Conservation (phyloP, 2,329 filamentous ascomycete species). For the Colletotrichum echinochloae region DNA sequence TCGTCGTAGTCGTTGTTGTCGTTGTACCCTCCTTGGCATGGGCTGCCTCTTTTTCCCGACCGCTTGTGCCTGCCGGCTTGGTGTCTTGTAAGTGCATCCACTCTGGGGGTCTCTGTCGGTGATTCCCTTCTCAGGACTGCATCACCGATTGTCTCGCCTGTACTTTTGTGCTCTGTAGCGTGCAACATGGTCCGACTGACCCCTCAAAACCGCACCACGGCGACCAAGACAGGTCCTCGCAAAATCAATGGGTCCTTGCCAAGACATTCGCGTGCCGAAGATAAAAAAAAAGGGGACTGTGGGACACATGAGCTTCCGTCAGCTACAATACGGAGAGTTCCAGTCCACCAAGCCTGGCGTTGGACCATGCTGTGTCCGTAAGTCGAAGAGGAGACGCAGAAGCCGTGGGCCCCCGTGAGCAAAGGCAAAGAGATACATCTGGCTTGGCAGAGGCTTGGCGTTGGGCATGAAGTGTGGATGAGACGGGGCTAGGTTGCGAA, state of each 20-base stretch:
- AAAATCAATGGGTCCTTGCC: conserved; percentile 29
- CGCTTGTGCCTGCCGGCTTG: conserved; percentile 41
- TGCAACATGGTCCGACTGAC: conserved; percentile 9
- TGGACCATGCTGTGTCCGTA: background rate
- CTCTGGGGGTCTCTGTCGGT: background rate
- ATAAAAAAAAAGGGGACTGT: conserved; percentile 8
- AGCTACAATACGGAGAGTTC: background rate
- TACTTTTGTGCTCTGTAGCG: background rate
- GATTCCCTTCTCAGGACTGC: conserved; percentile 15
- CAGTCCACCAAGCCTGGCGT: conserved; percentile 5
- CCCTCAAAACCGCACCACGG: conserved; percentile 18
- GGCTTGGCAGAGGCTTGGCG: conserved; percentile 30
- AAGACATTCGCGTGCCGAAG: conserved; percentile 39
- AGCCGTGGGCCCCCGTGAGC: conserved; percentile 8
- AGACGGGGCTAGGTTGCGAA: conserved; percentile 17
- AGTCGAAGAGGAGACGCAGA: conserved; percentile 4
- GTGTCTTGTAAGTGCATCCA: conserved; percentile 30
- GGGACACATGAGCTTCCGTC: conserved; percentile 21
- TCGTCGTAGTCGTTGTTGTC: conserved; percentile 7
- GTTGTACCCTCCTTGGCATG: conserved; percentile 35
- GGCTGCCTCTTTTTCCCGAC: conserved; percentile 39
- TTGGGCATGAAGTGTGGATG: conserved; percentile 40
- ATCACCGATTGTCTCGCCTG: conserved; percentile 8
- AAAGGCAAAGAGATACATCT: conserved; percentile 24
- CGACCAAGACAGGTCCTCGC: conserved; percentile 34